Conservation (phyloP, 306 rosid genomes). For the Acacia melanoxylon region DNA sequence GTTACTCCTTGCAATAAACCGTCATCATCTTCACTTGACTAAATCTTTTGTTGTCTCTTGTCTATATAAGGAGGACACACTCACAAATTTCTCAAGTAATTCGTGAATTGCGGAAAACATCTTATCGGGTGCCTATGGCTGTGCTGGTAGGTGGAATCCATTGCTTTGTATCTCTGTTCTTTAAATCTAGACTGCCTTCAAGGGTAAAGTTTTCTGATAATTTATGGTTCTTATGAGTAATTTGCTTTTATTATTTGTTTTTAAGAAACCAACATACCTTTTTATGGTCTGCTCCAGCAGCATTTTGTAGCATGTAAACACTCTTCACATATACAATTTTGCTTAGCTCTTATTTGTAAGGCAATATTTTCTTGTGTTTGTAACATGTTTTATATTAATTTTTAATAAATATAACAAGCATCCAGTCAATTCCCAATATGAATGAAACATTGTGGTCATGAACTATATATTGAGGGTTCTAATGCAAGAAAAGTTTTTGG, state of each 20-base stretch:
- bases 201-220: neutral
- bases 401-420: conserved; percentile 16
- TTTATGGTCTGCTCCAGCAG: neutral
- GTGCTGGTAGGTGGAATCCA: conserved; percentile 68
- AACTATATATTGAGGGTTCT: neutral
- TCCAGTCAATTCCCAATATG: neutral
- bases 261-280: neutral
- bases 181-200: neutral
- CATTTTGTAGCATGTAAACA: conserved; percentile 14
- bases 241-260: neutral
- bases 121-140: conserved; percentile 90
- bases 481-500: conserved; percentile 1
- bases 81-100: conserved; percentile 90
- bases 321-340: neutral
- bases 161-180: conserved; percentile 15
- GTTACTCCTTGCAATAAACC: neutral
- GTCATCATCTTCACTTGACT: conserved; percentile 16
- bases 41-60: conserved; percentile 13
- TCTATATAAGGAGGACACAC: conserved; percentile 82
- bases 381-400: conserved; percentile 6
- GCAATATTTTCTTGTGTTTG: conserved; percentile 9
- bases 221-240: neutral
- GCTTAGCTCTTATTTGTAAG: neutral
- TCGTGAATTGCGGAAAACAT: conserved; percentile 77
- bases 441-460: conserved; percentile 3